These are phyloP conservation scores for Athelia sp. DNA, from an alignment of 1,284 basidiomycete species.

Conservation along the genomic window DNA sequence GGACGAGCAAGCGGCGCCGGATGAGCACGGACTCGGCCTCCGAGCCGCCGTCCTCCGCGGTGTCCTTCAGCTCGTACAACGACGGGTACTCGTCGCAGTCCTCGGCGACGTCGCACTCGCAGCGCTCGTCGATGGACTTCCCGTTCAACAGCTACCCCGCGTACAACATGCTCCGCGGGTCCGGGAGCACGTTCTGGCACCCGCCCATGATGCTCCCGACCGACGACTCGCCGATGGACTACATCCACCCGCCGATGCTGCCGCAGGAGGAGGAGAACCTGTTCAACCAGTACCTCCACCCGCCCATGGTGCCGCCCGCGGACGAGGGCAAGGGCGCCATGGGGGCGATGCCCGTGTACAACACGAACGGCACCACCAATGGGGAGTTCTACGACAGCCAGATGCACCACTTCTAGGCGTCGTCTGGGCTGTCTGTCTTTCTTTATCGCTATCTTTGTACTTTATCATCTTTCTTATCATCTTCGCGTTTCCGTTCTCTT, in stretches of 20 bases:
- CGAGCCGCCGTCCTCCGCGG: conserved; percentile 57
- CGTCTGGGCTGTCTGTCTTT: neutral
- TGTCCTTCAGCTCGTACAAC: conserved; percentile 46
- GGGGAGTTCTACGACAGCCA: neutral
- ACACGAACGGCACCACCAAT: neutral
- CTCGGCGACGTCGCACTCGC: conserved; percentile 29
- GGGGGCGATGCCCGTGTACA: neutral
- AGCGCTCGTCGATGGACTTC: conserved; percentile 48
- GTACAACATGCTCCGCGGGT: conserved; percentile 43
- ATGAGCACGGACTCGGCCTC: conserved; percentile 71
- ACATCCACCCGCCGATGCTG: conserved; percentile 41
- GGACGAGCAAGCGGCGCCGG: conserved; percentile 58
- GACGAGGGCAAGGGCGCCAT: neutral
- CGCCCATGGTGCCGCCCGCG: neutral
- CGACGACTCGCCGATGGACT: conserved; percentile 45
- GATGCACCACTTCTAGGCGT: neutral
- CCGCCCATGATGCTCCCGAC: conserved; percentile 60
- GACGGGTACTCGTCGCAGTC: conserved; percentile 35
- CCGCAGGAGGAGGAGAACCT: conserved; percentile 35
- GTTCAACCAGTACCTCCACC: conserved; percentile 18
- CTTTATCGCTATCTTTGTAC: neutral
- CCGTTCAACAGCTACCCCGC: conserved; percentile 42
- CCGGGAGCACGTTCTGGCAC: conserved; percentile 64
- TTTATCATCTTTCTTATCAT: too few relatives aligned
- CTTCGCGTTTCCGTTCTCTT: neutral